Evolutionary conservation across 345 rosid genomes (phyloP).

Genomic region (Corymbia maculata): DNA sequence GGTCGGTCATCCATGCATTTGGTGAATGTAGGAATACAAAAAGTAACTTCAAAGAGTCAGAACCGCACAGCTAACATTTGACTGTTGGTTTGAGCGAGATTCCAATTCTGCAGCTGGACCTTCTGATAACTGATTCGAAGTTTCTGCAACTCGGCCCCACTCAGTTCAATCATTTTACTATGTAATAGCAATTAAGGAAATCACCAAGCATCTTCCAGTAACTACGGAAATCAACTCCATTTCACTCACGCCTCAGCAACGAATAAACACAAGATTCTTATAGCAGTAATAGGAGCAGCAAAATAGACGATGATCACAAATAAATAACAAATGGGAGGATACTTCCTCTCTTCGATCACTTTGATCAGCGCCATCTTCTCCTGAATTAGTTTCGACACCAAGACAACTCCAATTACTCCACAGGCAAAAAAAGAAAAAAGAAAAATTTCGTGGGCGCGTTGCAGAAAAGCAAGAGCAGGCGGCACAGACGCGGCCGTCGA

Average conservation of each 20-base stretch:
- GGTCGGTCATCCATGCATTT: background rate
- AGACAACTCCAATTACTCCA: background rate
- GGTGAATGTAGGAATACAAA: background rate
- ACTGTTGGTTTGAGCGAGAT: slow-evolving; percentile 56
- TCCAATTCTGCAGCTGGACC: slow-evolving; percentile 49
- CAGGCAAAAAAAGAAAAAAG: background rate
- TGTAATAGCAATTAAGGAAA: slow-evolving; percentile 14
- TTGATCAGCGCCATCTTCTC: slow-evolving; percentile 50
- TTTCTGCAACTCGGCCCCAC: slow-evolving; percentile 33
- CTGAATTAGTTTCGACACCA: slow-evolving; percentile 9
- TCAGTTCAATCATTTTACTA: slow-evolving; percentile 47
- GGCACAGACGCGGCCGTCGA: background rate
- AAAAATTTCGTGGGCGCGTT: background rate
- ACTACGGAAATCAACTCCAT: background rate
- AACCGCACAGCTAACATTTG: slow-evolving; percentile 35
- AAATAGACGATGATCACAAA: background rate
- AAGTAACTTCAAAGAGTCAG: background rate
- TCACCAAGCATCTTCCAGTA: background rate
- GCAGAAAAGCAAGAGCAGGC: background rate
- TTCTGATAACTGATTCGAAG: slow-evolving; percentile 31
- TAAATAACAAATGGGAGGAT: slow-evolving; percentile 23
- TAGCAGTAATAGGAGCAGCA: background rate
- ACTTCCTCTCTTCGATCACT: slow-evolving; percentile 61
- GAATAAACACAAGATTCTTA: background rate
- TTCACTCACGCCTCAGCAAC: background rate